A percentile compares a stretch with the other conserved stretches of the same genome.
These are phyloP conservation scores for Verticillium nubilum DNA, from an alignment of 2,329 filamentous ascomycete genomes.

Conservation along the genomic window DNA sequence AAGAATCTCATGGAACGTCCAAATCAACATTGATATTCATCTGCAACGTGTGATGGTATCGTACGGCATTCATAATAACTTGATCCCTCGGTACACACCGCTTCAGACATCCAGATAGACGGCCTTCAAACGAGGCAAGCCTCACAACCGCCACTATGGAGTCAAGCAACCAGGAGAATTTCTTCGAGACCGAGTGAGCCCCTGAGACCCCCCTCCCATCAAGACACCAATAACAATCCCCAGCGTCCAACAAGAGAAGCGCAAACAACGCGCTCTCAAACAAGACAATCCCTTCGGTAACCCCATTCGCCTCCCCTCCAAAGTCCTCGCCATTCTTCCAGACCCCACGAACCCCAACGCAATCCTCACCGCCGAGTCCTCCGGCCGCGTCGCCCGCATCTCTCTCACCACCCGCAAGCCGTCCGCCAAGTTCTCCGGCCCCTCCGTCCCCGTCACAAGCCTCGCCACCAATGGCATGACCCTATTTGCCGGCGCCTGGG, in stretches of 20 bases:
- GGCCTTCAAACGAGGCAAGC: too few species aligned
- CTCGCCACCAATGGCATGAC: conserved; percentile 61
- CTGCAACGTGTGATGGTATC: neutral
- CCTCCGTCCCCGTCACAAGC: conserved; percentile 74
- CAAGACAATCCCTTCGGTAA: conserved; percentile 72
- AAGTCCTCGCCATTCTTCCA: conserved; percentile 68
- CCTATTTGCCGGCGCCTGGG: conserved; percentile 88
- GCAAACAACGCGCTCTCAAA: conserved; percentile 46
- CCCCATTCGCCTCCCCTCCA: conserved; percentile 76
- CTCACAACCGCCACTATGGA: conserved; percentile 43
- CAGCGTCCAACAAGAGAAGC: conserved; percentile 8
- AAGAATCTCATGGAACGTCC: neutral
- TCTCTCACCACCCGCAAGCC: neutral
- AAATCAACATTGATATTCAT: neutral
- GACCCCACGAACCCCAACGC: conserved; percentile 58
- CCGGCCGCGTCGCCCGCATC: conserved; percentile 71
- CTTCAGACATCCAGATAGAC: too few species aligned
- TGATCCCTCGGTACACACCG: neutral
- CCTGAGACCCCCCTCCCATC: conserved; percentile 12
- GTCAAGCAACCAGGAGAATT: conserved; percentile 70
- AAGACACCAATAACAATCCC: conserved; percentile 12
- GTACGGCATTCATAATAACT: neutral
- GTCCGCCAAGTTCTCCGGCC: conserved; percentile 55
- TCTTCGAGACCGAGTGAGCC: conserved; percentile 86
- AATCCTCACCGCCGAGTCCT: conserved; percentile 81